Conservation (phyloP, 148 eudicot species). For the Heliosperma pusillum region DNA sequence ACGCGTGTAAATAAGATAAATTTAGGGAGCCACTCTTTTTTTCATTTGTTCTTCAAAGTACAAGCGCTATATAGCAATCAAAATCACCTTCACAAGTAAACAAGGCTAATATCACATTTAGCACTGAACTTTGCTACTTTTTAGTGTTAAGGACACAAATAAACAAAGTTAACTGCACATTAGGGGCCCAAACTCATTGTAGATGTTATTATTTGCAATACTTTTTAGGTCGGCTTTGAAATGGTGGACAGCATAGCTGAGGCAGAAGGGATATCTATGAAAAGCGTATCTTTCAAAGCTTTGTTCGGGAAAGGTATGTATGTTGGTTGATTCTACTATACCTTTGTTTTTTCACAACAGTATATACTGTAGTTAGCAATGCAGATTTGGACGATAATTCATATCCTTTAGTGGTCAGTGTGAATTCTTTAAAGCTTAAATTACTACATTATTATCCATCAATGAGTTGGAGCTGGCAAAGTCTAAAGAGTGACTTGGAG, state of each 20-base stretch:
- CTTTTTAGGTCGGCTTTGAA: constrained; percentile 82
- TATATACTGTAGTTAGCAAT: neutral
- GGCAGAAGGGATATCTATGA: constrained; percentile 81
- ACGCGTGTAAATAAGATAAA: too few relatives aligned
- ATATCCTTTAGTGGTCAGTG: constrained; percentile 5
- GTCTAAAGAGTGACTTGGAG: neutral
- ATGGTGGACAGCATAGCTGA: constrained; percentile 83
- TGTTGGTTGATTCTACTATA: constrained; percentile 1
- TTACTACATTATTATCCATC: neutral
- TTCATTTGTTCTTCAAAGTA: too few relatives aligned
- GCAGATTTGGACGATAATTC: neutral
- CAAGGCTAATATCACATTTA: too few relatives aligned
- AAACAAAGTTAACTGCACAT: neutral
- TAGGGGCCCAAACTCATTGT: neutral
- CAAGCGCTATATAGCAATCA: too few relatives aligned
- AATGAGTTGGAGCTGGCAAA: neutral
- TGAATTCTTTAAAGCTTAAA: neutral
- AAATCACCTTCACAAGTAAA: too few relatives aligned
- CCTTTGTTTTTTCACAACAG: neutral
- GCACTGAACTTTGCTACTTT: neutral
- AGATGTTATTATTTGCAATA: neutral
- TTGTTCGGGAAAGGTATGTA: constrained; percentile 68
- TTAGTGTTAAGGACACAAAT: neutral
- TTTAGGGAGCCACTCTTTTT: too few relatives aligned
- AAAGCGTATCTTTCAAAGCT: constrained; percentile 63